Evolutionary conservation across 2,329 filamentous ascomycete genomes (phyloP), one percentile per base, ranked within the genome.

Genomic region (Fusarium begoniae): DNA sequence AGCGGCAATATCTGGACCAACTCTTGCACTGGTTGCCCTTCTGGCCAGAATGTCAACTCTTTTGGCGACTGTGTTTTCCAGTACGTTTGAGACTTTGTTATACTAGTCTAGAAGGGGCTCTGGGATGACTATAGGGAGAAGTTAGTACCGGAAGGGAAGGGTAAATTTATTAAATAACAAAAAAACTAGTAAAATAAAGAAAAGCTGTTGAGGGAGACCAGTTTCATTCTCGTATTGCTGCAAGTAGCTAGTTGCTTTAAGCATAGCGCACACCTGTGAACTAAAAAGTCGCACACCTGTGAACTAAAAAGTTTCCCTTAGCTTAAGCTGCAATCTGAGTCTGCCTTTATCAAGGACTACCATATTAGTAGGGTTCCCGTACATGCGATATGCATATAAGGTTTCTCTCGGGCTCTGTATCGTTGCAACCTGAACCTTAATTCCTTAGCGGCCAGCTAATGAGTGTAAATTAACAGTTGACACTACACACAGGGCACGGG

Each of bases 91-190:
- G 54, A 7, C 12, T 32, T 32, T 7, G 3, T 28, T 54, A 9
- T 22, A 8, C 10, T 5, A 3, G 50, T 0, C 10, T 17, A 6
- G 8, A 8, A 5, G 14, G 2, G 3, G 6, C 3, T 17, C 10
- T 28, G 2, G 11, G 18, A 1, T 13, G 8, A 26, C 9, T 1
- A 22, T 26, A 3, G 2, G 3, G 17, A 11, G 9, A 38, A 11
- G 2, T 14, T 7, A 12, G 0, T 28, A 4, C 9, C 17, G 4
- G 18, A 15, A 17, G 0, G 2, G 12, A 12, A 6, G 22, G 12
- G 32, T 32, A 44, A 56, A 24, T 26, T 5, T 43, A 17, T 4
- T 22, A 15, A 24, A 45, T 2, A 26, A 22, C 6, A 45, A 45
- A 57, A 44, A 45, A 35, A 57, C 2, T 4, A 35, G 28, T 35